Base-by-base conservation (phyloP, 2,329 filamentous ascomycete species). In the Diaporthe capsici region DNA sequence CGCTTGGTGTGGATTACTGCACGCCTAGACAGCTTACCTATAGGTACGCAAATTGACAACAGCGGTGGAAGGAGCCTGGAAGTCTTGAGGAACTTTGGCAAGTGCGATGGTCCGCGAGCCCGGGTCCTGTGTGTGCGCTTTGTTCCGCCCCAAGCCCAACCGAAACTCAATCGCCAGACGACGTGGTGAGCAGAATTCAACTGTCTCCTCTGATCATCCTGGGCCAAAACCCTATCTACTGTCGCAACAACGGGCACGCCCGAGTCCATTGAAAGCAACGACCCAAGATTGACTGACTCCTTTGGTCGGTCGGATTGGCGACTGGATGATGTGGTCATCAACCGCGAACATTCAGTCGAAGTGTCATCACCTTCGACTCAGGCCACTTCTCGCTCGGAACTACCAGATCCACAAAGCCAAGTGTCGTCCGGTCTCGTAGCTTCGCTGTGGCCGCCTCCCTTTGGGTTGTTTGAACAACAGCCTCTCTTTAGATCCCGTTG, bases 231-330 rank as follows among this genome's bases (percentile, higher is more conserved):
- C 31, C 34, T 55, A 55, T 70, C 47, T 55, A 55, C 15, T 1
- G 49, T 55, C 28, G 34, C 65, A 70, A n/a, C 65, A 53, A 70
- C 65, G 31, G 65, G 22, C 31, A 28, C 65, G 65, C 13, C 65
- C 31, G 65, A 42, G 61, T 49, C 42, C 25, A 47, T 31, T 47
- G 39, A 39, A 39, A 39, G 37, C 37, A 39, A 39, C 37, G 37
- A 39, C 37, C 37, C 37, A 39, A 39, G 37, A 39, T 39, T 39
- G 37, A 39, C 37, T 4, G 37, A 39, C 37, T 39, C 10, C 37
- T 12, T 39, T 39, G 37, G 10, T 39, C 37, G 37, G 12, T 13
- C 37, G 37, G 37, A 13, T 39, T n/a, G 61, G 7, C 17, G 57
- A 37, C 8, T 15, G 34, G 57, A 47, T 31, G 61, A 65, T 20